Percentiles rank a stretch among this genome's conserved stretches.
Conservation (phyloP, 164 flowering plant genomes). For the Tetrastigma voinierianum region DNA sequence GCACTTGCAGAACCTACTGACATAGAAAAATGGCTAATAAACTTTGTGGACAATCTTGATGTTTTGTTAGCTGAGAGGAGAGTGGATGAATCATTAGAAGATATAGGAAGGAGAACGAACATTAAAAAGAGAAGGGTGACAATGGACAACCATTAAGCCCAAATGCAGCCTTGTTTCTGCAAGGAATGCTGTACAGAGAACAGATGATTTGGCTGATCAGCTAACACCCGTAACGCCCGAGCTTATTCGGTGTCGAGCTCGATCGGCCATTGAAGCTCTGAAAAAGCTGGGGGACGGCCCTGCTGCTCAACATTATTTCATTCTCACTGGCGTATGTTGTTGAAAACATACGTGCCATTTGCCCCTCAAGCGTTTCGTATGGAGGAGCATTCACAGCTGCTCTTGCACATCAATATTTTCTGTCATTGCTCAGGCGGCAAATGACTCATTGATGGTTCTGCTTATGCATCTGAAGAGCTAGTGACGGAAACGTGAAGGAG, state of each 20-base stretch:
- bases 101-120: constrained; percentile 66
- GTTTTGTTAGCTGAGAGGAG: constrained; percentile 88
- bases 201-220: constrained; percentile 69
- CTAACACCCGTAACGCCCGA: too few relatives aligned
- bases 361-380: too few relatives aligned
- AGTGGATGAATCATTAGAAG: too few relatives aligned
- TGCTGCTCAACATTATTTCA: constrained; percentile 89
- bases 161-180: constrained; percentile 36
- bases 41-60: constrained; percentile 71
- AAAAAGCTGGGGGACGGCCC: constrained; percentile 92
- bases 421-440: too few relatives aligned
- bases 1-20: constrained; percentile 51
- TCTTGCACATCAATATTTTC: too few relatives aligned
- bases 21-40: constrained; percentile 59
- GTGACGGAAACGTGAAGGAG: too few relatives aligned
- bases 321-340: too few relatives aligned
- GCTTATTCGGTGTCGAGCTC: constrained; percentile 75
- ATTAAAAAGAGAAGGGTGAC: constrained; percentile 47
- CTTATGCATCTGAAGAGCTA: too few relatives aligned
- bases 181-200: constrained; percentile 46
- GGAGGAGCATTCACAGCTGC: too few relatives aligned
- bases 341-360: too few relatives aligned
- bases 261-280: constrained; percentile 69
- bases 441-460: too few relatives aligned
- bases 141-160: constrained; percentile 40